Percentiles rank a stretch among this genome's conserved stretches.
Evolutionary conservation across 2,329 filamentous ascomycete genomes (phyloP).

Genomic region (Colletotrichum cordylinicola): DNA sequence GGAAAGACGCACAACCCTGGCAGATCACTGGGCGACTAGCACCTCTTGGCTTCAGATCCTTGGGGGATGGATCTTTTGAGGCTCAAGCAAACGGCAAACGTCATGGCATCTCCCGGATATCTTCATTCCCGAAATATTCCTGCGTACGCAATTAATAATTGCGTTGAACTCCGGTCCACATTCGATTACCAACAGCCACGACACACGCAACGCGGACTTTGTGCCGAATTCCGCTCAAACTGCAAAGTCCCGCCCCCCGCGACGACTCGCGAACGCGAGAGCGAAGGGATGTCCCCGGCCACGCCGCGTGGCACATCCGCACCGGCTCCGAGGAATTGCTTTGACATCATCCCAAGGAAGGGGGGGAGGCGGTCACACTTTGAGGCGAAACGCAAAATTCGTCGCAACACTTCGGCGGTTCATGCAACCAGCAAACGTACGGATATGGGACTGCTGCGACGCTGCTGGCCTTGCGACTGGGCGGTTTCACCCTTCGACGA

Average conservation of each 20-base stretch:
- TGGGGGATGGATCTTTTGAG: background rate
- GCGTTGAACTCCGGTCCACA: background rate
- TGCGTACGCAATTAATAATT: background rate
- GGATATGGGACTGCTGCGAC: background rate
- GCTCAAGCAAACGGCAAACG: background rate
- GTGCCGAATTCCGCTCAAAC: background rate
- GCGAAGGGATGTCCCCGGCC: background rate
- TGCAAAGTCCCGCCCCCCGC: background rate
- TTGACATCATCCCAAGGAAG: background rate
- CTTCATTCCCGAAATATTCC: background rate
- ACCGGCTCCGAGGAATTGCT: background rate
- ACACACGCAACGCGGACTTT: background rate
- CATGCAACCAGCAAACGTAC: background rate
- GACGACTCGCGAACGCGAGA: background rate
- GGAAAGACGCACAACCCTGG: background rate
- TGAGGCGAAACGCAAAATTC: conserved; percentile 12
- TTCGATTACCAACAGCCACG: background rate
- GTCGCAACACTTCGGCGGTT: conserved; percentile 3
- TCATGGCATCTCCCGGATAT: background rate
- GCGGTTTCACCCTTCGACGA: background rate
- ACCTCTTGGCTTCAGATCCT: background rate
- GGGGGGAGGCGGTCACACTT: background rate
- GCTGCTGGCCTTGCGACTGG: conserved; percentile 1
- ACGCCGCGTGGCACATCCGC: background rate
- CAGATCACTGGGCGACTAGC: background rate